Percentiles rank a stretch among this genome's conserved stretches.
phyloP scores from a whole-genome alignment of 495 filamentous ascomycete species.

The Neurospora intermedia region DNA sequence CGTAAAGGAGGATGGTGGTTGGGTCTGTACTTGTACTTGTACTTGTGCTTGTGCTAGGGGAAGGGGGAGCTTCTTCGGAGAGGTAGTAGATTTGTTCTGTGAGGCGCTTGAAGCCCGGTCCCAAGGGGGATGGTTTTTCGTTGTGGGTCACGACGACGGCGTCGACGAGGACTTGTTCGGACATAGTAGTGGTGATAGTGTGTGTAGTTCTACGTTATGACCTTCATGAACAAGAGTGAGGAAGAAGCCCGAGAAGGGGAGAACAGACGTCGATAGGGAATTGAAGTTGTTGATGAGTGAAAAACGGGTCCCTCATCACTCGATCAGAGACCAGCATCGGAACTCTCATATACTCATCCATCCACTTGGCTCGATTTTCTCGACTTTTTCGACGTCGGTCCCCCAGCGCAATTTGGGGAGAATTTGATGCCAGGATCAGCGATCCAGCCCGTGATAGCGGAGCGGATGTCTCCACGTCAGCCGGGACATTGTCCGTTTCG shows the following conservation, averaged over 20 bases:
- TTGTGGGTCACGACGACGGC: neutral
- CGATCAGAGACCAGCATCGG: neutral
- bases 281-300: neutral
- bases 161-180: neutral
- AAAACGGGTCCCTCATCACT: neutral
- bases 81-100: conserved; percentile 29
- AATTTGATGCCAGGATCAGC: conserved; percentile 3
- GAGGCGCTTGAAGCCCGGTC: conserved; percentile 26
- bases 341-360: neutral
- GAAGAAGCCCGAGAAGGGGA: neutral
- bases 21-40: conserved; percentile 14
- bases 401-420: neutral
- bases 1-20: conserved; percentile 34
- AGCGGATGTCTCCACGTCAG: neutral
- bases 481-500: neutral
- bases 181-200: neutral
- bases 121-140: conserved; percentile 1
- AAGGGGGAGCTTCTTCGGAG: conserved; percentile 5
- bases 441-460: conserved; percentile 5
- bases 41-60: neutral
- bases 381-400: neutral
- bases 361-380: neutral
- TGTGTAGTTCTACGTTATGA: neutral
- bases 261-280: neutral
- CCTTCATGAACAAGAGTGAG: neutral